Evolutionary conservation across 495 filamentous ascomycete genomes (phyloP).

Genomic region (Aspergillus affinis): DNA sequence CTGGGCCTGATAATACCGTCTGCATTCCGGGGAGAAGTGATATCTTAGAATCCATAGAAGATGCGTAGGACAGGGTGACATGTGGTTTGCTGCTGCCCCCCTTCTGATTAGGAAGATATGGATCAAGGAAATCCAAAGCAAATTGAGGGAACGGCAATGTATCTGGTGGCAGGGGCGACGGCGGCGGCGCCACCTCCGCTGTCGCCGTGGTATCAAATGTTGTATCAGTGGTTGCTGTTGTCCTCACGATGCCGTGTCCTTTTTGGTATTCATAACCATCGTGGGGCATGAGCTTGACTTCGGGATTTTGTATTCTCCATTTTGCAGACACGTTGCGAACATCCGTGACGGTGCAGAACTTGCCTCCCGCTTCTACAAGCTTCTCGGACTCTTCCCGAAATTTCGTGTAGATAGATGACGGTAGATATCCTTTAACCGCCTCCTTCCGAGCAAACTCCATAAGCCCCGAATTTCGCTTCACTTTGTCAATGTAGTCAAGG

Average conservation of each 20-base stretch:
- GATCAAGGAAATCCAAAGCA: conserved; percentile 44
- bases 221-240: conserved; percentile 7
- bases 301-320: conserved; percentile 52
- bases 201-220: too few relatives aligned
- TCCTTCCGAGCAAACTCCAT: conserved; percentile 52
- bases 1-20: conserved; percentile 75
- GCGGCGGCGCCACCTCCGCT: too few relatives aligned
- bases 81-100: conserved; percentile 40
- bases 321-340: conserved; percentile 52
- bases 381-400: conserved; percentile 49
- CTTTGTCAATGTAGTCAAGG: conserved; percentile 50
- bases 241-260: conserved; percentile 49
- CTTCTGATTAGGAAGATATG: conserved; percentile 44
- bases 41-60: conserved; percentile 81
- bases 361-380: conserved; percentile 49
- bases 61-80: conserved; percentile 82
- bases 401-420: conserved; percentile 52
- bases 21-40: conserved; percentile 71
- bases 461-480: conserved; percentile 52
- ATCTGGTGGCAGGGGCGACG: conserved; percentile 37
- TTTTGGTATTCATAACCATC: conserved; percentile 54
- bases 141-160: conserved; percentile 47
- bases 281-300: conserved; percentile 46
- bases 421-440: conserved; percentile 52
- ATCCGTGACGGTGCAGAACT: conserved; percentile 50